Conservation (phyloP, 169 alveolate species). For the Cryptosporidium viatorum region DNA sequence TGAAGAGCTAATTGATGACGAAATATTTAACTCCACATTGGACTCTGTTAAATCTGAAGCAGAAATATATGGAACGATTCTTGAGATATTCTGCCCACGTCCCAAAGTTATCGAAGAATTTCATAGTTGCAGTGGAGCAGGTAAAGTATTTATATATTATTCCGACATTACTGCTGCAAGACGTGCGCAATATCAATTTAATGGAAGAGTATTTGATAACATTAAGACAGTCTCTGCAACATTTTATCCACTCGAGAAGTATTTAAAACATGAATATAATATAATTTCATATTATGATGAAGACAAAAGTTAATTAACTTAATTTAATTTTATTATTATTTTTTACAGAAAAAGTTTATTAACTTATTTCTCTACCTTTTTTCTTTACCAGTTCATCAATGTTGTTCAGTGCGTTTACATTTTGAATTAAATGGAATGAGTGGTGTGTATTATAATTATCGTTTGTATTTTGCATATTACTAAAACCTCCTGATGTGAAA, state of each 20-base stretch:
- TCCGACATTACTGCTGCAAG: conserved; percentile 71
- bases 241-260: conserved; percentile 59
- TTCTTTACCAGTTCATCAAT: neutral
- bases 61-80: conserved; percentile 63
- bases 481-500: conserved; percentile 31
- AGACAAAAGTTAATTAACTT: neutral
- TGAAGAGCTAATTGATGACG: conserved; percentile 54
- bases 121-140: conserved; percentile 36
- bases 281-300: conserved; percentile 4
- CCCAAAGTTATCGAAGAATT: conserved; percentile 54
- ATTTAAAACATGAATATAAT: conserved; percentile 56
- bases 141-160: conserved; percentile 48
- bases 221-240: conserved; percentile 59
- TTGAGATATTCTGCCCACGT: conserved; percentile 64
- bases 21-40: conserved; percentile 21
- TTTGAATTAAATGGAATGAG: conserved; percentile 26
- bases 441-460: neutral
- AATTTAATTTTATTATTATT: neutral
- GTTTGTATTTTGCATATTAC: neutral
- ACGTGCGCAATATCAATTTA: conserved; percentile 68
- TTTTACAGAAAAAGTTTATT: neutral
- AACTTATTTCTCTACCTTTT: conserved; percentile 3
- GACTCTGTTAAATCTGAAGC: conserved; percentile 58
- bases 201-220: conserved; percentile 66
- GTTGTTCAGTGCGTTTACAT: conserved; percentile 14